Base-by-base conservation (phyloP, 495 filamentous ascomycete species). In the Aspergillus diversus region DNA sequence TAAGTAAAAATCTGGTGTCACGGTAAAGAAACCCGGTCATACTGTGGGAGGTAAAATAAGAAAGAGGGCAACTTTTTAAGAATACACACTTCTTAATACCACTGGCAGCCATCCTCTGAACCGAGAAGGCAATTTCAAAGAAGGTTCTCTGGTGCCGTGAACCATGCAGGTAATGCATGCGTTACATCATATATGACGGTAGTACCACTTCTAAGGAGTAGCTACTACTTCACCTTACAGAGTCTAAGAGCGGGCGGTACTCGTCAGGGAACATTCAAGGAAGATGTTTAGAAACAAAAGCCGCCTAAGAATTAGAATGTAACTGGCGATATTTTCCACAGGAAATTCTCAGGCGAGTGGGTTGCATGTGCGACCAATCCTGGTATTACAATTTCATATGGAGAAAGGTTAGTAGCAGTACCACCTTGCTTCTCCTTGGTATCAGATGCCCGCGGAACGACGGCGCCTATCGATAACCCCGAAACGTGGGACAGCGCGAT, bases 401-500 rank as follows among this genome's bases (percentile, higher is more conserved):
- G 51, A 54, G 27, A 9, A 54, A 33, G 27, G 11, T 9, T 7
- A 27, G 21, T 0, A 16, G 17, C 34, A 54, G 11, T 33, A 53
- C 50, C 5, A 50, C 47, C 15, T 27, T 50, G 5, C 11, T 17
- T 49, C 17, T 49, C 13, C 17, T 16, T 49, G 33, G 46, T 53
- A 60, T 58, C 61, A 53, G 35, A 51, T 63, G 53, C 54, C 58
- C 17, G 17, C 39, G 50, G 49, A 46, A 57, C 35, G 39, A 53
- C 46, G 55, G 59, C 54, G 63, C 59, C 63, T 66, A 61, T 61
- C 59, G 59, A 60, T 61, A 62, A 59, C 42, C 54, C 21, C 50
- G 50, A 50, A 62, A 66, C 56, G 64, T 62, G 59, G 64, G 63
- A 65, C 63, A 61, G 54, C 63, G 59, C 59, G 59, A 61, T 65